Conservation (phyloP, 495 filamentous ascomycete species). For the Glutinoglossum americanum region DNA sequence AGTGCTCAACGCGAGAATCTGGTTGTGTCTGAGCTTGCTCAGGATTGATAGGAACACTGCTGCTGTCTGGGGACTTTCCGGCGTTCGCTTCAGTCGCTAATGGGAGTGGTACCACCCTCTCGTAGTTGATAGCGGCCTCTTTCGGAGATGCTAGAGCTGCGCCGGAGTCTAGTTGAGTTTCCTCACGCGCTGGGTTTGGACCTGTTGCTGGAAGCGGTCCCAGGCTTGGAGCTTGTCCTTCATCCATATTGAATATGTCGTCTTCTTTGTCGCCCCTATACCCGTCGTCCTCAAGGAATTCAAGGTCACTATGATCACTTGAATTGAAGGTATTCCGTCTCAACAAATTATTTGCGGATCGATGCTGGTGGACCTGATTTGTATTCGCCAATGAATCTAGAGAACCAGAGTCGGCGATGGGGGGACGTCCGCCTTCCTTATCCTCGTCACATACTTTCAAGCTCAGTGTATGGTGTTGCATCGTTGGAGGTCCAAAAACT, state of each 20-base stretch:
- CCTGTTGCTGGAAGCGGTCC: neutral
- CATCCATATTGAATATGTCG: conserved; percentile 54
- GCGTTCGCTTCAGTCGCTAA: neutral
- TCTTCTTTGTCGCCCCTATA: conserved; percentile 64
- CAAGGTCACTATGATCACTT: conserved; percentile 41
- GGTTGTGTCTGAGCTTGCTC: conserved; percentile 44
- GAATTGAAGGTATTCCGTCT: conserved; percentile 38
- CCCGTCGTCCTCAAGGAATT: conserved; percentile 46
- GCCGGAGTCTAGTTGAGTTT: neutral
- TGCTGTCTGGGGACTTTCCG: neutral
- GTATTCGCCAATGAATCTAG: neutral
- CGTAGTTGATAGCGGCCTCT: neutral
- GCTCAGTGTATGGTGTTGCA: conserved; percentile 30
- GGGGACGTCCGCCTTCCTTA: neutral
- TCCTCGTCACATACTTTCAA: neutral
- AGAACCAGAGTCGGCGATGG: neutral
- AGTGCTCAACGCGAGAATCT: conserved; percentile 67
- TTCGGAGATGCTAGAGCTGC: neutral
- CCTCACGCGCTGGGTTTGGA: neutral
- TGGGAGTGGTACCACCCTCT: neutral
- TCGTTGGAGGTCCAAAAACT: conserved; percentile 69
- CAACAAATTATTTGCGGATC: conserved; percentile 60
- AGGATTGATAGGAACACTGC: neutral
- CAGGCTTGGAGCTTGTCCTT: conserved; percentile 16
- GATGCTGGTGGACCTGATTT: conserved; percentile 29